These are phyloP conservation scores for Excoecaria agallocha DNA, from an alignment of 345 rosid species.

Conservation along the genomic window DNA sequence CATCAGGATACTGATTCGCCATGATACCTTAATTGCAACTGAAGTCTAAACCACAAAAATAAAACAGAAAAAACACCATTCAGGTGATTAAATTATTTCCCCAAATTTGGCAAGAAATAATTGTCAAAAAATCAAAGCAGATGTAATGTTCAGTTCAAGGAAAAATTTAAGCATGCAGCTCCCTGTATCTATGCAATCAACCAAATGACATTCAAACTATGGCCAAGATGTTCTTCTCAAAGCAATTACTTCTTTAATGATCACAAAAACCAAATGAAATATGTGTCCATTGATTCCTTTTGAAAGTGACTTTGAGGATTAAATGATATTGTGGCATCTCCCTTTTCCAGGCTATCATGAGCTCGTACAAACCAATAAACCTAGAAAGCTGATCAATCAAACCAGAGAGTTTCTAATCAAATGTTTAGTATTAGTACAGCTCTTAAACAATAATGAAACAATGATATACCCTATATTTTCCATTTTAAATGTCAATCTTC, in stretches of 20 bases:
- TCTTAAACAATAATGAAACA: neutral
- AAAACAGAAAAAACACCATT: neutral
- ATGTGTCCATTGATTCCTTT: neutral
- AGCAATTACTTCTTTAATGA: constrained; percentile 8
- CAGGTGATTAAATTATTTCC: neutral
- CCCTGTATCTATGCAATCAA: neutral
- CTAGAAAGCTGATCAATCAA: neutral
- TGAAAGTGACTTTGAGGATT: neutral
- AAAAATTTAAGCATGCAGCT: neutral
- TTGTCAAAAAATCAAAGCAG: neutral
- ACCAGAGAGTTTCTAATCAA: neutral
- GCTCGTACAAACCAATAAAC: neutral
- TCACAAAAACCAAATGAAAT: neutral
- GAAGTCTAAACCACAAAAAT: constrained; percentile 16
- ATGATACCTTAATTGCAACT: constrained; percentile 36
- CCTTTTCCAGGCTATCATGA: neutral
- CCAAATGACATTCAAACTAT: neutral
- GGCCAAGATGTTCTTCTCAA: neutral
- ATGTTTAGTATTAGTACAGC: neutral
- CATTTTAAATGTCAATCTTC: neutral
- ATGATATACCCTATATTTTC: neutral
- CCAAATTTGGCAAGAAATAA: neutral
- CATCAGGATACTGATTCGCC: constrained; percentile 53
- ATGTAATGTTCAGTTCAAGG: neutral
- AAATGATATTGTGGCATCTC: neutral